These are phyloP conservation scores for Cryptococcus neoformans DNA, from an alignment of 1,284 basidiomycete genomes.

Conservation along the genomic window DNA sequence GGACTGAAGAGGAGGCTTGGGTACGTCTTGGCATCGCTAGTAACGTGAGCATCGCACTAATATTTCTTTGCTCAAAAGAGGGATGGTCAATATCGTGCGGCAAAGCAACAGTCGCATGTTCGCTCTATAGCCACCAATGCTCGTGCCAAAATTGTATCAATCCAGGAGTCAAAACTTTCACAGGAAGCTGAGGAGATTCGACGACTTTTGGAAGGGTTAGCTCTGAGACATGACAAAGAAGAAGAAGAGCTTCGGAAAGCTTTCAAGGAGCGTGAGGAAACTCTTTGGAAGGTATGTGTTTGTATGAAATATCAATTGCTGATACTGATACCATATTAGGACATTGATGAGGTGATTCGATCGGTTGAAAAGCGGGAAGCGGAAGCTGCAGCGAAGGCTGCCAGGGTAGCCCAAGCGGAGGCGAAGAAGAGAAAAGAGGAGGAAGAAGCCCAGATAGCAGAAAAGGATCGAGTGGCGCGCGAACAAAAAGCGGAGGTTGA, in stretches of 20 bases:
- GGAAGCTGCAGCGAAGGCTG: conserved; percentile 10
- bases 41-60: conserved; percentile 1
- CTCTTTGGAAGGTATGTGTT: conserved; percentile 38
- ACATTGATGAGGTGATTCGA: conserved; percentile 38
- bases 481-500: conserved; percentile 26
- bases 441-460: conserved; percentile 20
- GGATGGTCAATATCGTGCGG: conserved; percentile 14
- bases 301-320: not conserved
- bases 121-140: conserved; percentile 22
- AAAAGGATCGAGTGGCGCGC: conserved; percentile 23
- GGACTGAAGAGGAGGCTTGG: conserved; percentile 38
- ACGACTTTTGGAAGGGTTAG: conserved; percentile 32
- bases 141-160: conserved; percentile 12
- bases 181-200: conserved; percentile 34
- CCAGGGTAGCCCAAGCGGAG: conserved; percentile 1
- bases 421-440: conserved; percentile 16
- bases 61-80: conserved; percentile 7
- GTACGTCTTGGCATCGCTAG: conserved; percentile 7
- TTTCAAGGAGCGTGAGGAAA: conserved; percentile 34
- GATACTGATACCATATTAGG: conserved; percentile 14
- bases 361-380: conserved; percentile 22
- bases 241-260: conserved; percentile 26
- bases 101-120: too few species aligned
- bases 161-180: conserved; percentile 12
- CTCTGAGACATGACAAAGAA: conserved; percentile 27